Evolutionary conservation across 768 basidiomycete genomes (phyloP), one percentile per base, ranked within the genome.

Genomic region (Lyophyllum semitale): DNA sequence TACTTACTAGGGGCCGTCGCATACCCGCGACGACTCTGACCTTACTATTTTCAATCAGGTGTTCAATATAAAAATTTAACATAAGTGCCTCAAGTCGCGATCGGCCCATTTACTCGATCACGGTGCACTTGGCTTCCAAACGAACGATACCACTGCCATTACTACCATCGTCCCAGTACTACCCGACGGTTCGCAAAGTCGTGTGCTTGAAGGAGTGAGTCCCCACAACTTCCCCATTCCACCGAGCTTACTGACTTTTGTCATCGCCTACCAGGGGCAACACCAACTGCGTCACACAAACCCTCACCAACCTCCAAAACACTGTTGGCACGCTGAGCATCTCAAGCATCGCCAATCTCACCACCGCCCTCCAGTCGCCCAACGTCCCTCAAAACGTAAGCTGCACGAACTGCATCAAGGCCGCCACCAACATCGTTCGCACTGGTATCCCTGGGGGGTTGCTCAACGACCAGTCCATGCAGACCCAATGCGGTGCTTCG

Each of bases 171-270:
- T 88, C 20, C 74, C 60, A 64, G 40, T 76, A 66, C 29, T 92
- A 88, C 66, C 85, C 88, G 2, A 73, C 78, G 2, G 74, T 74
- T 3, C 77, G 88, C 50, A 66, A 85, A 58, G 63, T n/a, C n/a
- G n/a, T n/a, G n/a, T n/a, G n/a, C n/a, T n/a, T n/a, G n/a, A n/a
- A n/a, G n/a, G n/a, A n/a, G n/a, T n/a, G n/a, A n/a, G n/a, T n/a
- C n/a, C n/a, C n/a, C n/a, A n/a, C n/a, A n/a, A n/a, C n/a, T n/a
- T 85, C 7, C 65, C 71, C 9, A 92, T 29, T 37, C 17, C 8
- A 2, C 27, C 23, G n/a, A n/a, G n/a, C n/a, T 20, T 13, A 41
- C 43, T 12, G 15, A 15, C 9, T 47, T 27, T 55, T 27, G 23
- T n/a, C 9, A 22, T 35, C 6, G 20, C 18, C 6, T 6, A 33